Evolutionary conservation across 2,329 filamentous ascomycete genomes (phyloP).

Genomic region (Ambrosiella xylebori): DNA sequence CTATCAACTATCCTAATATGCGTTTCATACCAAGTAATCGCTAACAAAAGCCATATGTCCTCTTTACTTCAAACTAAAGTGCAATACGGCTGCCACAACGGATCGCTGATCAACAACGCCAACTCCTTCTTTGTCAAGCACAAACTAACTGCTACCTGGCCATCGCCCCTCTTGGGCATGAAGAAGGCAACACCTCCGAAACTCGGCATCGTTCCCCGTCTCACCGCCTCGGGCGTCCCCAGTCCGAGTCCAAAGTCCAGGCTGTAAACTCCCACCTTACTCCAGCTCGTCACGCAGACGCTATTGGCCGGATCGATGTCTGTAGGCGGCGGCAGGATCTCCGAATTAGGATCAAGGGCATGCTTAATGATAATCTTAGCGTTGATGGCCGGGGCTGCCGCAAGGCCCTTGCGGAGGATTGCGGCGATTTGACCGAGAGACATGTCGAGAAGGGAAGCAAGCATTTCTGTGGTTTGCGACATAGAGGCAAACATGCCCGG

Average conservation of each 20-base stretch:
- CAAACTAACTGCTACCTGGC: background rate
- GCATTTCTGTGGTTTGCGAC: background rate
- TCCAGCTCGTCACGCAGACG: background rate
- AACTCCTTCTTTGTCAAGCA: background rate
- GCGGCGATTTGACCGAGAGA: background rate
- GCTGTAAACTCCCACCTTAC: background rate
- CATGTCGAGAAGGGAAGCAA: background rate
- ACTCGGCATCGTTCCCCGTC: background rate
- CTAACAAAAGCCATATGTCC: background rate
- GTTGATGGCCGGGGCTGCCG: background rate
- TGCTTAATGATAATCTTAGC: background rate
- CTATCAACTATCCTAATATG: no score
- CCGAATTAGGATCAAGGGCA: background rate
- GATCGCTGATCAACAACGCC: background rate
- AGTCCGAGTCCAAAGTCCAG: background rate
- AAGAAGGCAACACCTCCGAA: background rate
- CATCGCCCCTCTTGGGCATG: background rate
- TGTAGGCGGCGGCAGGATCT: background rate
- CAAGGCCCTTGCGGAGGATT: background rate
- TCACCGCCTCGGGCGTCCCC: background rate
- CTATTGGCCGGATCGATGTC: background rate
- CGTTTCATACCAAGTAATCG: no score
- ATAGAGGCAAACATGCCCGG: background rate
- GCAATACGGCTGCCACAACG: background rate
- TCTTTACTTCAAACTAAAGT: background rate